Percentiles rank a stretch among this genome's conserved stretches.
phyloP scores from a whole-genome alignment of 2,329 filamentous ascomycete species.

The Cladosporium sp. region DNA sequence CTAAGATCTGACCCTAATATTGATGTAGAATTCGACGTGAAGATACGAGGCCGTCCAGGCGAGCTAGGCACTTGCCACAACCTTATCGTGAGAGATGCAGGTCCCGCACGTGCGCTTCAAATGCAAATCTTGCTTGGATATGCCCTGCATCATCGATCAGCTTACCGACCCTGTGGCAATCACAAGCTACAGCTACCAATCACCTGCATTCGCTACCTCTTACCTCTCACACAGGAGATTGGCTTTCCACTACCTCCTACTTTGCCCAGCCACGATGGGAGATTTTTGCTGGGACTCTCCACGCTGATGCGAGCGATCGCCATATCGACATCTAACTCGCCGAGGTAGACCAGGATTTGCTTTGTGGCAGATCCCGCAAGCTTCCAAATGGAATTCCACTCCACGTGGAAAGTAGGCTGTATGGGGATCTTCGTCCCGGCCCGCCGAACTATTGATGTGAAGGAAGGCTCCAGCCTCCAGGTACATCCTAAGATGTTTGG shows the following conservation, averaged over 20 bases:
- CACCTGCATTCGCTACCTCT: not conserved
- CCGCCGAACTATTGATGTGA: not conserved
- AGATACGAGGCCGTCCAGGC: not conserved
- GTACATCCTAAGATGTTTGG: not conserved
- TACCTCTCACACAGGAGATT: not conserved
- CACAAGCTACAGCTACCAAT: not conserved
- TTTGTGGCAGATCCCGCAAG: not conserved
- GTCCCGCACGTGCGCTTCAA: not conserved
- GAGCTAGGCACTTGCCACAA: not conserved
- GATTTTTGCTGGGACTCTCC: not conserved
- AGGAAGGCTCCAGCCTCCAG: not conserved
- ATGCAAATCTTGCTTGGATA: not conserved
- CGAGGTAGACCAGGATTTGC: not conserved
- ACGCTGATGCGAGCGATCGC: not conserved
- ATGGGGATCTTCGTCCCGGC: not conserved
- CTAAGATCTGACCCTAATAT: not conserved
- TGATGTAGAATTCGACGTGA: not conserved
- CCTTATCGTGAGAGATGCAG: not conserved
- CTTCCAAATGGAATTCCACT: not conserved
- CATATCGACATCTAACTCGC: not conserved
- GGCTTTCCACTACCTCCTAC: not conserved
- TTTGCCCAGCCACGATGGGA: not conserved
- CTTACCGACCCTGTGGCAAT: not conserved
- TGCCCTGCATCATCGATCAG: not conserved
- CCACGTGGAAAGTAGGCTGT: not conserved